Base-by-base conservation (phyloP, 768 basidiomycete genomes). In the Rhizopogon vesiculosus region DNA sequence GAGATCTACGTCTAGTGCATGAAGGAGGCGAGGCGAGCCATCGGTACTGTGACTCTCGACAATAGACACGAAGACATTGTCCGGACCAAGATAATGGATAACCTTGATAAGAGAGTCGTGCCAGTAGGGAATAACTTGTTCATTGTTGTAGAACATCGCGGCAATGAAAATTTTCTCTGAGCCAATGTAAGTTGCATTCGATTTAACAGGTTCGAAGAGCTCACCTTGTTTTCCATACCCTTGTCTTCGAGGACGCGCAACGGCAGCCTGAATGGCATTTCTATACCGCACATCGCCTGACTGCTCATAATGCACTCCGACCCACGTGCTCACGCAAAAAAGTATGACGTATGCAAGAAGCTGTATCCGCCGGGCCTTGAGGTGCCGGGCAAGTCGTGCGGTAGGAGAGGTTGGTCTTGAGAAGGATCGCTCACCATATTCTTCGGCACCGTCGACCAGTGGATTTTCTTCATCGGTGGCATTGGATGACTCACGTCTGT, bases 1-100 rank as follows among this genome's bases (percentile, higher is more conserved):
- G 19, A 76, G 66, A 7, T 58, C 56, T 10, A 35, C 31, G 39
- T 66, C 65, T 16, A 73, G 63, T 9, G 46, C 59, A 9, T 61
- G 55, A 5, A 76, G 68, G 16, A 73, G 65, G 4, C 62, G 54
- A 8, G 72, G 65, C 1, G 72, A 70, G 22, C 53, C 38, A 61
- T 76, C 74, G 33, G 29, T 42, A 33, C 69, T 74, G 51, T 72
- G 64, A 25, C 72, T 74, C 62, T 78, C 76, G 49, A 76, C 64
- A 43, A 76, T 62, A 39, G 73, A 76, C 12, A 73, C 69, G 54
- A 71, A 78, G 29, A 75, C 72, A 38, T 78, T 76, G 55, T 72
- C 72, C 3, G 64, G 45, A 19, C 78, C 78, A 44, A 78, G 67
- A 50, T 72, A 75, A 40, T 65, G 56, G n/a, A 76, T 73, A 3